A percentile compares a stretch with the other conserved stretches of the same genome.
Conservation (phyloP, 257 asterid genomes). For the Nicotiana attenuata region DNA sequence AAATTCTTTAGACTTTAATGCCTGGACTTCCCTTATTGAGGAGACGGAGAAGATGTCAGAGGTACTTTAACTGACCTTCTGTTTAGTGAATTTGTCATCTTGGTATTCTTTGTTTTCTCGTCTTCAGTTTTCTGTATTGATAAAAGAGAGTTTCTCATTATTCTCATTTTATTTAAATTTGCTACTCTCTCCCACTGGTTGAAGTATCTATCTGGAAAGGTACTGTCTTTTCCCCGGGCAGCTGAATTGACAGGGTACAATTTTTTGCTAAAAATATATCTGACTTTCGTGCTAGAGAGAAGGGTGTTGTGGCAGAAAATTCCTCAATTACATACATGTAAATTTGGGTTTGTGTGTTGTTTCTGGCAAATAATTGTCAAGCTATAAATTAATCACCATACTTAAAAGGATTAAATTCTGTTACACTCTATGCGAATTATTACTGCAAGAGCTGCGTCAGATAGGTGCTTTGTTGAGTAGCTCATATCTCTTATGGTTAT, state of each 20-base stretch:
- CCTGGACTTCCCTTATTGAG: slow-evolving; percentile 91
- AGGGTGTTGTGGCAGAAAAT: background rate
- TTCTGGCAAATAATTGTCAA: background rate
- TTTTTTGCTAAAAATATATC: background rate
- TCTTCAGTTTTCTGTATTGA: background rate
- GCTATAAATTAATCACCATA: background rate
- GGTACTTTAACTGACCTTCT: slow-evolving; percentile 37
- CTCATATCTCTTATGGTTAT: background rate
- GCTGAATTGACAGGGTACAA: background rate
- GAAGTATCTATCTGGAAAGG: background rate
- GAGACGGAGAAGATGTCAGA: slow-evolving; percentile 89
- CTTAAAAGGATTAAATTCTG: too few species aligned
- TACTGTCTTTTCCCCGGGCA: background rate
- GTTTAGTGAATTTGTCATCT: background rate
- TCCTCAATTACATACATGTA: background rate
- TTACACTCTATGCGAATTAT: background rate
- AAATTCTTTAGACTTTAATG: slow-evolving; percentile 79
- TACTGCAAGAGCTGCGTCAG: background rate
- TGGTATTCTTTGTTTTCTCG: slow-evolving; percentile 1
- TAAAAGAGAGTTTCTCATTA: background rate
- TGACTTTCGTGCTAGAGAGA: background rate
- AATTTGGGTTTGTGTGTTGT: background rate
- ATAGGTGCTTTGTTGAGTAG: background rate
- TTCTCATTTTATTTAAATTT: slow-evolving; percentile 3
- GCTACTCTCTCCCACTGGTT: background rate